Conservation (phyloP, 495 filamentous ascomycete genomes). For the Cairneyella variabilis region DNA sequence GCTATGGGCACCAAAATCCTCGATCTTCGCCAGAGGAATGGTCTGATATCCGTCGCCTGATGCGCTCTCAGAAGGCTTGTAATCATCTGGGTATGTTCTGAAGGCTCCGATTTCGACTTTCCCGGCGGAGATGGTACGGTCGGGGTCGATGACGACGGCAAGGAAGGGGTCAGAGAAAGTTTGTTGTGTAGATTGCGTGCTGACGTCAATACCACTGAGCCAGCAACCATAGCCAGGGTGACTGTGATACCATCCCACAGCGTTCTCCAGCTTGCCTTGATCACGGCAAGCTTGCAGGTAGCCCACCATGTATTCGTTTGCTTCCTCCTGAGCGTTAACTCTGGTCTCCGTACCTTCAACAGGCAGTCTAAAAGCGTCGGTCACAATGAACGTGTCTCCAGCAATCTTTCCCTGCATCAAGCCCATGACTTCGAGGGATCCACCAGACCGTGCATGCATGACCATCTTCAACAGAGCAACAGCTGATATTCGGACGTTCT, state of each 20-base stretch:
- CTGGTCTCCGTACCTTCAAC: slow-evolving; percentile 98
- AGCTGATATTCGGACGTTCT: slow-evolving; percentile 86
- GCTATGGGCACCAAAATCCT: slow-evolving; percentile 93
- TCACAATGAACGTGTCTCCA: slow-evolving; percentile 82
- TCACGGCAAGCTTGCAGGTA: slow-evolving; percentile 76
- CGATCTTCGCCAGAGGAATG: slow-evolving; percentile 86
- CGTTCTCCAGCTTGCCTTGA: slow-evolving; percentile 79
- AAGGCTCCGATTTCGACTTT: slow-evolving; percentile 99
- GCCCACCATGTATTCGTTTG: slow-evolving; percentile 93
- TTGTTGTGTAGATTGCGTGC: slow-evolving; percentile 83
- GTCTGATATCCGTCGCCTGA: slow-evolving; percentile 57
- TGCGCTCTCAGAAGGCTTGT: slow-evolving; percentile 52
- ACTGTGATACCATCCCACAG: slow-evolving; percentile 96
- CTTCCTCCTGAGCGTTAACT: slow-evolving; percentile 92
- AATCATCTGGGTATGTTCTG: slow-evolving; percentile 78
- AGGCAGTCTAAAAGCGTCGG: slow-evolving; percentile 88
- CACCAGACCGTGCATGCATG: slow-evolving; percentile 94
- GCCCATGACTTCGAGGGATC: slow-evolving; percentile 93
- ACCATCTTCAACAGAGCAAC: slow-evolving; percentile 98
- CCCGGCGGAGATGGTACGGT: slow-evolving; percentile 89
- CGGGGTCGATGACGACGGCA: slow-evolving; percentile 95
- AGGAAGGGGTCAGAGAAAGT: slow-evolving; percentile 81
- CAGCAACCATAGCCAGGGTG: slow-evolving; percentile 99
- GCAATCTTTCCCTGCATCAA: slow-evolving; percentile 95
- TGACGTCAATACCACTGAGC: slow-evolving; percentile 93